Evolutionary conservation across 257 asterid species (phyloP), one percentile per base, ranked within the genome.

Genomic region (Henckelia pumila): DNA sequence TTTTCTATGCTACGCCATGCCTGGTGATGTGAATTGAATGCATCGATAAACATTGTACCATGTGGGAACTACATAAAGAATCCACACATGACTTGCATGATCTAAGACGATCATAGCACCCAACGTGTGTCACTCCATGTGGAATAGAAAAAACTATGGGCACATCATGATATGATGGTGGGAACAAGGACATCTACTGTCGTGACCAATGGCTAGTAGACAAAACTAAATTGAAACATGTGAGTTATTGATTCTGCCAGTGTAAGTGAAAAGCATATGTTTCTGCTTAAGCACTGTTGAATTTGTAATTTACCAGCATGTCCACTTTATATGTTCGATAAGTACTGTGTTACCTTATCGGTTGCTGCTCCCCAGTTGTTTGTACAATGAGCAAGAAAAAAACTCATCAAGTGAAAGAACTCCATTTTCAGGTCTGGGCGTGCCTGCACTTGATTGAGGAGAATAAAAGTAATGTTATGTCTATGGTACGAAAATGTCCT

Each of bases 341-440:
- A 32, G 33, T 25, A 24, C 21, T 59, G 44, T 26, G 62, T 76
- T 77, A 93, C 99, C 99, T 93, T 90, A 84, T 93, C 99, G 60
- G 88, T 81, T 67, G 89, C 78, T 52, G 70, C 82, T 49, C 82
- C 87, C 99, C 99, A 93, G 71, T 88, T 90, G 95, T 84, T 86
- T 62, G 95, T 83, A 85, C 96, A 86, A 76, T 90, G 91, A 61
- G 95, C 86, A 64, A 93, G 99, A 73, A 93, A 86, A 77, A 93
- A 93, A 73, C 99, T 85, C 89, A 83, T 85, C 81, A 93, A 80
- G 85, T 93, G 99, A 80, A 93, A 93, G 71, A 93, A 80, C 87
- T 93, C 99, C 97, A 93, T 93, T 78, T 93, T 90, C 70, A 90
- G 86, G 84, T 93, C 99, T 59, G 92, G 96, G 69, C 83, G 88